Percentiles rank a stretch among this genome's conserved stretches.
Conservation (phyloP, 352 stramenopile genomes). For the Globisporangium cylindrosporum region DNA sequence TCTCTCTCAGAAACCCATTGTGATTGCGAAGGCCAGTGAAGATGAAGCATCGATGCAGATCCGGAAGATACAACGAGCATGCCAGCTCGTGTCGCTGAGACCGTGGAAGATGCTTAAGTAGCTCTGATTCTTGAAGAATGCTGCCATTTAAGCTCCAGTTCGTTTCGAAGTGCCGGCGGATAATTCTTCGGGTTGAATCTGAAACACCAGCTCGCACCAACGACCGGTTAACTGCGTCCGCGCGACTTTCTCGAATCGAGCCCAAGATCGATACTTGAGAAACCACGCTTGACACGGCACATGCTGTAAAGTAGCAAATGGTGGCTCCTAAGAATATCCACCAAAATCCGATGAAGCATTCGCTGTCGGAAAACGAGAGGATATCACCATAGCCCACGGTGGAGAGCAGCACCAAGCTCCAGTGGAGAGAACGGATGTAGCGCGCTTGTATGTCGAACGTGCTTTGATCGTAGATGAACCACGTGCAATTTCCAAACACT, state of each 20-base stretch:
- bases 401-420: slow-evolving; percentile 70
- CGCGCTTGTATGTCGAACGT: slow-evolving; percentile 55
- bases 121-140: slow-evolving; percentile 14
- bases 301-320: slow-evolving; percentile 28
- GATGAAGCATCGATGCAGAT: slow-evolving; percentile 13
- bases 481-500: slow-evolving; percentile 59
- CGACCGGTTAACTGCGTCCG: slow-evolving; percentile 14
- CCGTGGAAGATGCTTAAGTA: slow-evolving; percentile 21
- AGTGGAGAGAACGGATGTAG: slow-evolving; percentile 61
- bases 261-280: slow-evolving; percentile 17
- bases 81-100: slow-evolving; percentile 19
- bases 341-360: slow-evolving; percentile 19
- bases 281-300: slow-evolving; percentile 22
- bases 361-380: slow-evolving; percentile 47
- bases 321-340: slow-evolving; percentile 24
- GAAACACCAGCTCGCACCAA: slow-evolving; percentile 16
- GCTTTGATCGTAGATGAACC: slow-evolving; percentile 68
- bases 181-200: slow-evolving; percentile 10
- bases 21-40: slow-evolving; percentile 6
- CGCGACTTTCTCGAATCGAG: slow-evolving; percentile 3
- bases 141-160: slow-evolving; percentile 26
- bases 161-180: slow-evolving; percentile 22
- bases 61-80: slow-evolving; percentile 14
- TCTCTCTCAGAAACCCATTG: slow-evolving; percentile 30
- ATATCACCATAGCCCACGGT: slow-evolving; percentile 75